Evolutionary conservation across 2,329 filamentous ascomycete genomes (phyloP), one percentile per base, ranked within the genome.

Genomic region (Alternaria ventricosa): DNA sequence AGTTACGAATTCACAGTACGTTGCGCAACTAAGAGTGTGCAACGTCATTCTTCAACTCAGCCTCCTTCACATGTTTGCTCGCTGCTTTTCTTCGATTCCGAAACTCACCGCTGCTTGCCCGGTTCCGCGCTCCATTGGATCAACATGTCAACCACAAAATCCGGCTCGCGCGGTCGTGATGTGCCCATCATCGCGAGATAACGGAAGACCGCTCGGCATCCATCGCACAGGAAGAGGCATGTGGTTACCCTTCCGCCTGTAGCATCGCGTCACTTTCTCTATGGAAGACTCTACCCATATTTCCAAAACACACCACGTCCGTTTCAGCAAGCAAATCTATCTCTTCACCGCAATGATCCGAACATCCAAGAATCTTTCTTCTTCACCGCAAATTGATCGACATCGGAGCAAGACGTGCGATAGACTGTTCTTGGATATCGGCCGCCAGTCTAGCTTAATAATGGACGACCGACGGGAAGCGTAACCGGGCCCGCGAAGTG

Each of bases 341-440:
- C 55, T 64, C 56, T 50, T 55, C 60, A 62, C 64, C 57, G 45
- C 61, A 55, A 64, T 57, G 47, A 55, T 60, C 55, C 56, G 58
- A 65, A 70, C 60, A 62, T 67, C 62, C 55, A 56, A 64, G 51
- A 65, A 49, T 51, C 22, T 51, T 25, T 56, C 44, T 47, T 61
- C 44, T 55, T 65, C 72, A 75, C 71, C 69, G 72, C 69, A 71
- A 70, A 49, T 68, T 66, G 65, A 66, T 66, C 67, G 60, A 67
- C 64, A 66, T 41, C 55, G 60, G 56, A 54, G 68, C 44, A 55
- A 53, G 55, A 58, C 55, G 57, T 68, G 65, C 67, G 61, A 72
- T 63, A 33, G 50, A 66, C 57, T 68, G 57, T 64, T 56, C 63
- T 66, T 71, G 59, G 57, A 53, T 57, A 28, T 61, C 51, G 13